Base-by-base conservation (phyloP, 768 basidiomycete species). In the Suillus lakei region DNA sequence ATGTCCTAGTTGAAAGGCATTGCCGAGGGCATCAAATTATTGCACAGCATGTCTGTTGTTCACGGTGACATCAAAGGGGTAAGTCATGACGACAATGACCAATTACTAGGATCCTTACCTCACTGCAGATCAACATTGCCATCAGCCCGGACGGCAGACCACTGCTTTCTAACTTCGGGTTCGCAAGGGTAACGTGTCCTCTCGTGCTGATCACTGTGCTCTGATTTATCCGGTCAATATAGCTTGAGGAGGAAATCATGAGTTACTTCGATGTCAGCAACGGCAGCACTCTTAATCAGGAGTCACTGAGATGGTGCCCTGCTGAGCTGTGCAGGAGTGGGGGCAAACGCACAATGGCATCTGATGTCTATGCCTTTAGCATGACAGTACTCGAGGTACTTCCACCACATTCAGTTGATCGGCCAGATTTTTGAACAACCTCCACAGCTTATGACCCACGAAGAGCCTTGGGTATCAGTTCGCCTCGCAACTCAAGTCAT, bases 321-420 rank as follows among this genome's bases (percentile, higher is more conserved):
- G 85, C 86, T 9, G 86, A 88, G 68, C 75, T 86, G 16, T 86
- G 82, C 67, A 74, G 78, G 59, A 83, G 82, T 18, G 79, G 82
- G 68, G 85, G 83, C 9, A 78, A 79, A 7, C 73, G 87, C 28
- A 84, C 83, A 0, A 75, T 76, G 7, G 75, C 75, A 34, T 82
- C 85, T 13, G 86, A 88, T 69, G 79, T 88, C 18, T 88, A 87
- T 65, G 81, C 87, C 7, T 82, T 81, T 38, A 84, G 76, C 15
- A 88, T 88, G 86, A 86, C 86, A 1, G 77, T 85, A 36, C 75
- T 88, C 26, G 87, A 88, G 81, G 86, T 84, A 67, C 41, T 68
- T 60, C 7, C 1, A 39, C 23, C 23, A 41, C 5, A 9, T 28
- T 39, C 10, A 21, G 5, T 59, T 41, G 16, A 41, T 26, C 12